Evolutionary conservation across 371 early-diverging fungal genomes (phyloP), one percentile per base, ranked within the genome.

Genomic region (Rhizopus microsporus): DNA sequence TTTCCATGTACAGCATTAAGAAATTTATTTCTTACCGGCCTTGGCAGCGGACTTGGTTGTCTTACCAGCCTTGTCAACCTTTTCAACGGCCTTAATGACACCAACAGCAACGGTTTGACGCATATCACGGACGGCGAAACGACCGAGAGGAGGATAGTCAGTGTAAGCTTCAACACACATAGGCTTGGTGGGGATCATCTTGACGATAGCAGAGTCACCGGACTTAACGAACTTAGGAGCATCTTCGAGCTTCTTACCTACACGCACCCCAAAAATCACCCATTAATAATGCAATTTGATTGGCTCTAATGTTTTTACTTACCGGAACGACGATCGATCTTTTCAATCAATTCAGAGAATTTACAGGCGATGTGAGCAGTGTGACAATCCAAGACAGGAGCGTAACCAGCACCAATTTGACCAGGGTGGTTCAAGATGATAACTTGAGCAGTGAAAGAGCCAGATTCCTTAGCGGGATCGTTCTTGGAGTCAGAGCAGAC

Each of bases 121-220:
- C 93, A 93, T 92, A 75, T 95, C 95, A 88, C 95, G 93, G 81
- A 95, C 91, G 71, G 93, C 94, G 83, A 95, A 95, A 80, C 95
- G 93, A 74, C 95, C 95, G 47, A 95, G 89, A 63, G 93, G 92
- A 57, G 94, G 92, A 83, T 91, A 94, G 75, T 92, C 91, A 59
- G 84, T 72, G 83, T 87, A 95, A 57, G 94, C 62, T 82, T 95
- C 95, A 62, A 95, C 95, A 84, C 93, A 93, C 87, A 95, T 84
- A 65, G 95, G 95, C 90, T 93, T 94, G 80, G 89, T 82, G 59
- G 95, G 95, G 65, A 90, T 63, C 86, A 94, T 83, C 87, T 89
- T 88, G 81, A 95, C 93, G 76, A 95, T 92, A 71, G 93, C 93
- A 57, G 94, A 89, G 77, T 95, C 95, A 69, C 93, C 93, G 63